These are phyloP conservation scores for Solanum verrucosum DNA, from an alignment of 257 asterid genomes.

Conservation along the genomic window DNA sequence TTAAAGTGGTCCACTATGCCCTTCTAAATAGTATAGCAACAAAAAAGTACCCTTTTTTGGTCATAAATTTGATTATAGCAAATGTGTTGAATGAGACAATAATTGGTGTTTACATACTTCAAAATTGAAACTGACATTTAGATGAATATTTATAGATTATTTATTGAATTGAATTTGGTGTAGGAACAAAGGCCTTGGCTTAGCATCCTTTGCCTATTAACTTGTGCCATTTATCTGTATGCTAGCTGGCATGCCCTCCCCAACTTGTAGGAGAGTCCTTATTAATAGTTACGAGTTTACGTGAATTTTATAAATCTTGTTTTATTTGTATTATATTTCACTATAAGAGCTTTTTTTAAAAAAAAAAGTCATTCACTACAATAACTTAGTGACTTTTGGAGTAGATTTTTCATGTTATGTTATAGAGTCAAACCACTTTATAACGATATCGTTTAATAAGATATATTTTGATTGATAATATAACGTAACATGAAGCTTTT, in stretches of 20 bases:
- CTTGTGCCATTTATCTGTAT: background rate
- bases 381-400: background rate
- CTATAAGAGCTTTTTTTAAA: no score
- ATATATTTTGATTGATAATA: background rate
- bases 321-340: no score
- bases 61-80: background rate
- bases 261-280: background rate
- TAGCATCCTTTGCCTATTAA: background rate
- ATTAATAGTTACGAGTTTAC: background rate
- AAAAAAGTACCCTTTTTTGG: background rate
- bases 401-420: background rate
- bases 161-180: background rate
- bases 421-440: background rate
- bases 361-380: no score
- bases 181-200: background rate
- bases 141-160: background rate
- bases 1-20: background rate
- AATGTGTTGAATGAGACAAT: background rate
- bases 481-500: background rate
- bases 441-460: no score
- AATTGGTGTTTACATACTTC: background rate
- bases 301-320: background rate
- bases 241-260: background rate
- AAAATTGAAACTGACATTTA: background rate
- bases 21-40: background rate